Percentiles rank a stretch among this genome's conserved stretches.
phyloP scores from a whole-genome alignment of 2,329 filamentous ascomycete species.

The Penicillium sp. region DNA sequence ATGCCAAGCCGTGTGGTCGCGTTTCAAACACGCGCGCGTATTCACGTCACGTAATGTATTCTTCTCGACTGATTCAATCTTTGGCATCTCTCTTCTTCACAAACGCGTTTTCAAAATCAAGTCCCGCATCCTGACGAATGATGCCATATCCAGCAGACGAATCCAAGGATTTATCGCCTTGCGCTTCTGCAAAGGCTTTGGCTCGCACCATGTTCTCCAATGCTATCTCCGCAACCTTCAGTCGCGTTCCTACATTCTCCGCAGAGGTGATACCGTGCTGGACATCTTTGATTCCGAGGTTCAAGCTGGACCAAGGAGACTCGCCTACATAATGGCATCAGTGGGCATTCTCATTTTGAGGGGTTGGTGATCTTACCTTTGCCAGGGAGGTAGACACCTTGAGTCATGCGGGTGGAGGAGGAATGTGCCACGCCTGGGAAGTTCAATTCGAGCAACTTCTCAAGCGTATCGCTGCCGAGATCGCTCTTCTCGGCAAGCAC shows the following conservation, averaged over 20 bases:
- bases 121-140: constrained; percentile 45
- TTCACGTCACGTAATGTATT: no score
- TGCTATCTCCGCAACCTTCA: constrained; percentile 49
- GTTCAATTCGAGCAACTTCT: constrained; percentile 31
- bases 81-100: constrained; percentile 24
- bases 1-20: no score
- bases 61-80: background rate
- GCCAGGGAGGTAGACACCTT: constrained; percentile 31
- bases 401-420: constrained; percentile 31
- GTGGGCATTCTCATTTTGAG: background rate
- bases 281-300: constrained; percentile 55
- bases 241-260: constrained; percentile 37
- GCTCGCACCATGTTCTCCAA: constrained; percentile 49
- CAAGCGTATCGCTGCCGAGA: constrained; percentile 24
- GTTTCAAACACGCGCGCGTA: no score
- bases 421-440: constrained; percentile 30
- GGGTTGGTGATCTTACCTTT: constrained; percentile 11
- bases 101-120: constrained; percentile 48
- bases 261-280: constrained; percentile 52
- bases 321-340: constrained; percentile 1
- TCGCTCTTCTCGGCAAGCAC: constrained; percentile 35
- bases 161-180: constrained; percentile 45
- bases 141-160: constrained; percentile 56
- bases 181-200: constrained; percentile 37
- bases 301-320: constrained; percentile 51